Evolutionary conservation across 2,329 filamentous ascomycete species (phyloP).

Genomic region (Exophiala oligosperma): DNA sequence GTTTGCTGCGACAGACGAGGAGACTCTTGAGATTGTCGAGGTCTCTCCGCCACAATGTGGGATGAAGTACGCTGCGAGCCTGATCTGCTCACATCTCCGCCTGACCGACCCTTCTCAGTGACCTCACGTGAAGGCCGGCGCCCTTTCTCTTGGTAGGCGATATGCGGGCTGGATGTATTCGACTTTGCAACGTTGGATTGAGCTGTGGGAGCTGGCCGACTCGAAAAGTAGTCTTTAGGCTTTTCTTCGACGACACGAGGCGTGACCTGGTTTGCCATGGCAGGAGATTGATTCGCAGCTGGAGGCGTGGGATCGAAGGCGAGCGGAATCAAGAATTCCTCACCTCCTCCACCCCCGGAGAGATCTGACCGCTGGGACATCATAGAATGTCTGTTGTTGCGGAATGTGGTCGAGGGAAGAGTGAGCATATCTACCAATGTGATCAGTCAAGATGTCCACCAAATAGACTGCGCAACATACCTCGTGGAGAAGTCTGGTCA

Average conservation of each 20-base stretch:
- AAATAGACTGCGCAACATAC: conserved; percentile 14
- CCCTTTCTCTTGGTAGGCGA: conserved; percentile 84
- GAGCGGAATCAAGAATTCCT: conserved; percentile 75
- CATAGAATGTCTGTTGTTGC: conserved; percentile 73
- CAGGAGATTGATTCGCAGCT: conserved; percentile 47
- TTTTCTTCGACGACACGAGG: conserved; percentile 52
- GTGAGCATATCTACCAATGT: conserved; percentile 58
- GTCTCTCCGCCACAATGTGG: conserved; percentile 11
- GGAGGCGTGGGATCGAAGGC: conserved; percentile 68
- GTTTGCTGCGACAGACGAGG: conserved; percentile 16
- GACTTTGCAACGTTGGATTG: conserved; percentile 40
- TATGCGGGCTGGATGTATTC: conserved; percentile 67
- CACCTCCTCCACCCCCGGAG: conserved; percentile 59
- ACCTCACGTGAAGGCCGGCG: conserved; percentile 46
- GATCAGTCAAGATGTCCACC: conserved; percentile 13
- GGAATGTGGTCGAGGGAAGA: conserved; percentile 74
- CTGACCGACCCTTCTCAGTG: conserved; percentile 41
- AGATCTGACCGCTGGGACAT: conserved; percentile 58
- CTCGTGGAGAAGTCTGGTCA: conserved; percentile 19
- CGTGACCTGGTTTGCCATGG: conserved; percentile 46
- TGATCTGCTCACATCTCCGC: conserved; percentile 29
- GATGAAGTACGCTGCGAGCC: conserved; percentile 23
- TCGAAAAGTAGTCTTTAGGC: conserved; percentile 58
- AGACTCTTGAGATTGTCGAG: conserved; percentile 17
- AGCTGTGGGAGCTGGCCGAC: conserved; percentile 28